phyloP scores from a whole-genome alignment of 2,329 filamentous ascomycete species.

The Aspergillus sp. region DNA sequence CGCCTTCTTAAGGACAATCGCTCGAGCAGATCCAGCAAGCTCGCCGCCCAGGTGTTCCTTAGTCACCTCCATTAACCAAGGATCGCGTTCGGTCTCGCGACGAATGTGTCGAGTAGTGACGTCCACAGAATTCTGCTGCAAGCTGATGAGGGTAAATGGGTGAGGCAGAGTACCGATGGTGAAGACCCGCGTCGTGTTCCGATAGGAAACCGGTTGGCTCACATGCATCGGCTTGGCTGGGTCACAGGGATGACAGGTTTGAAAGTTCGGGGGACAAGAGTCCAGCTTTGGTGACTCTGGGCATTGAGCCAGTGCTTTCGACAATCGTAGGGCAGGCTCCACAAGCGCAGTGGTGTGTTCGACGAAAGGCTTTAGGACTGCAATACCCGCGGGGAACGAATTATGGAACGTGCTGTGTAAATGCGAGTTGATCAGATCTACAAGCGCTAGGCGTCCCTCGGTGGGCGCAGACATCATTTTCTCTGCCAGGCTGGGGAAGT shows the following conservation, averaged over 20 bases:
- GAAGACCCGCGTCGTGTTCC: slow-evolving; percentile 70
- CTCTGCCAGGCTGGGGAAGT: slow-evolving; percentile 67
- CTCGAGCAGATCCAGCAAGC: slow-evolving; percentile 62
- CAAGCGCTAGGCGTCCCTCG: slow-evolving; percentile 64
- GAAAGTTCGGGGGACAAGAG: slow-evolving; percentile 80
- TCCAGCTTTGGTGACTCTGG: slow-evolving; percentile 68
- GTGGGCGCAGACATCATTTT: slow-evolving; percentile 58
- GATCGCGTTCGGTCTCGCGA: slow-evolving; percentile 68
- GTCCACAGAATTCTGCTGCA: slow-evolving; percentile 60
- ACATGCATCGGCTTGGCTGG: slow-evolving; percentile 64
- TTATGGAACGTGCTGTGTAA: slow-evolving; percentile 84
- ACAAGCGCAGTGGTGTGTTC: slow-evolving; percentile 73
- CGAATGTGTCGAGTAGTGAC: slow-evolving; percentile 66
- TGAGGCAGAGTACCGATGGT: slow-evolving; percentile 87
- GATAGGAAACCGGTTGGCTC: slow-evolving; percentile 64
- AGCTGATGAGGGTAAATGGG: slow-evolving; percentile 75
- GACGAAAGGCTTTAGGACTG: slow-evolving; percentile 76
- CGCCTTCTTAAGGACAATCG: slow-evolving; percentile 75
- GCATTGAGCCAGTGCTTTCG: slow-evolving; percentile 73
- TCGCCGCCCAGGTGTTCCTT: slow-evolving; percentile 65
- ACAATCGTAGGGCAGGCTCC: slow-evolving; percentile 68
- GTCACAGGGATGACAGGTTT: slow-evolving; percentile 72
- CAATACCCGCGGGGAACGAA: slow-evolving; percentile 71
- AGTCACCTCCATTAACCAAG: slow-evolving; percentile 73
- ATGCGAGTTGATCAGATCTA: slow-evolving; percentile 77